Base-by-base conservation (phyloP, 2,329 filamentous ascomycete genomes). In the Hymenoscyphus infarciens region DNA sequence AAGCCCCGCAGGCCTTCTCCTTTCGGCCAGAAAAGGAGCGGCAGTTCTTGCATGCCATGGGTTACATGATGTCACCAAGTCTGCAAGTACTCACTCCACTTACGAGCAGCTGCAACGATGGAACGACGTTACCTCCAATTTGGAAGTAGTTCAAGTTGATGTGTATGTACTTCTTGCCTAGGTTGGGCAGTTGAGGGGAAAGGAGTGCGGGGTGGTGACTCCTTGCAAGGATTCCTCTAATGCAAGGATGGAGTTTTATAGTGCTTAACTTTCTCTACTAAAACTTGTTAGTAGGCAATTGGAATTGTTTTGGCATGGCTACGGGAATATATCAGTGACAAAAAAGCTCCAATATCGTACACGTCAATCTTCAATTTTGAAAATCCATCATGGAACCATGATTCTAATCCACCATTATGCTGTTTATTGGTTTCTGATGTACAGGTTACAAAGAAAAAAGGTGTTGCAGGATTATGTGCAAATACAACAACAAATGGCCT, bases 401-500 rank as follows among this genome's bases (percentile, higher is more conserved):
- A 49, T 33, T 68, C 54, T 64, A 67, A 64, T 63, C 64, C 64
- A 66, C 63, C 61, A 68, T 69, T 67, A 69, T 70, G 66, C 68
- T 64, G 63, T 65, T 68, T 69, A 68, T 66, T 69, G 60, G 58
- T 67, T 59, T 62, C 53, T 68, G 63, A 64, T 67, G 67, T 70
- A 70, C 68, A 70, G 67, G 58, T 68, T 65, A 64, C 66, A 68
- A 70, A 63, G 67, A 67, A 70, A 70, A 45, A 49, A 4, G 5
- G 45, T 63, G 58, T 65, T 61, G 64, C 59, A 65, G 62, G 57
- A 59, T 25, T 64, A 67, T 64, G 58, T 66, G 64, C 63, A 64
- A 65, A 66, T 65, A 64, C 60, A 69, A 64, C 49, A 56, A 57
- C 15, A 45, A 63, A 59, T 42, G 27, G 11, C 61, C 22, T 33